Conservation (phyloP, 805 yeast genomes). For the Teunomyces lycoperdinae region DNA sequence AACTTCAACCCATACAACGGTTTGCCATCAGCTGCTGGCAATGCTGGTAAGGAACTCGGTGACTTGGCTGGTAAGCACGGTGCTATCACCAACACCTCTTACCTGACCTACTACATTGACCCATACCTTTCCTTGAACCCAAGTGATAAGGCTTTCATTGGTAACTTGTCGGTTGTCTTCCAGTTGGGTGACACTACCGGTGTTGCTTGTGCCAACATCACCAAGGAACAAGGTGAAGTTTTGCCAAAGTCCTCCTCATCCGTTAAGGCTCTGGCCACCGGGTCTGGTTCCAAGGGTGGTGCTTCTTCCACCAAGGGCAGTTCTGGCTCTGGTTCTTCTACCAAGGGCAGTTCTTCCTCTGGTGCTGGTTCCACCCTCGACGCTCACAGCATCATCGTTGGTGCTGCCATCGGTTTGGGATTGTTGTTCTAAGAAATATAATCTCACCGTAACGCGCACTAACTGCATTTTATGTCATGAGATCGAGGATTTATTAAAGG, state of each 20-base stretch:
- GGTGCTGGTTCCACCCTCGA: conserved; percentile 3
- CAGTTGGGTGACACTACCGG: conserved; percentile 32
- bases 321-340: conserved; percentile 7
- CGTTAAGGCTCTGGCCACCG: conserved; percentile 3
- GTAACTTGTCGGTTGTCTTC: conserved; percentile 35
- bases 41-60: conserved; percentile 30
- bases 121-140: conserved; percentile 23
- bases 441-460: background rate
- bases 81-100: conserved; percentile 24
- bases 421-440: conserved; percentile 9
- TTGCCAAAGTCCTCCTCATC: background rate
- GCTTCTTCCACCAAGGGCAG: conserved; percentile 2
- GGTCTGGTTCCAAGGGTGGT: conserved; percentile 5
- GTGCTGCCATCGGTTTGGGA: conserved; percentile 9
- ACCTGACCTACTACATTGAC: conserved; percentile 20
- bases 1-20: conserved; percentile 43
- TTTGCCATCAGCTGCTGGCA: conserved; percentile 18
- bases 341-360: conserved; percentile 4
- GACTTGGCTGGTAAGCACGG: conserved; percentile 44
- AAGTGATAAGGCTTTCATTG: conserved; percentile 17
- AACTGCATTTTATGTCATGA: background rate
- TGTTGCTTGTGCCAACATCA: conserved; percentile 40
- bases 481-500: background rate
- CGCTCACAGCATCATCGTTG: conserved; percentile 4
- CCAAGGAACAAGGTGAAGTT: conserved; percentile 8